These are phyloP conservation scores for Butyriboletus loyo DNA, from an alignment of 768 basidiomycete species.

Conservation along the genomic window DNA sequence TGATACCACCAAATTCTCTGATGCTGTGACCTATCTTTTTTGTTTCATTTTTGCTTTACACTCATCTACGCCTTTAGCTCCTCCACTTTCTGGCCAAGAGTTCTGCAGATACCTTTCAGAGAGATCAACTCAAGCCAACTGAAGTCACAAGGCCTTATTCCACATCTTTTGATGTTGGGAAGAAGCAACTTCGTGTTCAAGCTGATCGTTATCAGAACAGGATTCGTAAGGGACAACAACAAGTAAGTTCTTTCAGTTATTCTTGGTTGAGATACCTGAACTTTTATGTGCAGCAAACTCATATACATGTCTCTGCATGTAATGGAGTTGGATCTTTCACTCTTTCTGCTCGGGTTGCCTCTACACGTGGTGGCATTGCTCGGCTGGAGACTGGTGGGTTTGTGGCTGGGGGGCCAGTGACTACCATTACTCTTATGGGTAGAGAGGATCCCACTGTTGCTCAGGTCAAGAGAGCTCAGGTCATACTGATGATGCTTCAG, in stretches of 20 bases:
- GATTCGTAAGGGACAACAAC: conserved; percentile 31
- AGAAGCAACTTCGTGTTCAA: conserved; percentile 15
- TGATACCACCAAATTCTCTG: conserved; percentile 25
- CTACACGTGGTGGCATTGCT: conserved; percentile 16
- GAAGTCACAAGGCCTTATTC: conserved; percentile 21
- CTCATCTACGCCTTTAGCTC: conserved; percentile 14
- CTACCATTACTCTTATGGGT: conserved; percentile 48
- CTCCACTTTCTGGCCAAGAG: conserved; percentile 29
- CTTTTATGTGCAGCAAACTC: conserved; percentile 12
- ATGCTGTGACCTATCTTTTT: conserved; percentile 12
- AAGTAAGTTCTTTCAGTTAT: conserved; percentile 31
- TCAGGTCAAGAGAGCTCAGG: conserved; percentile 40
- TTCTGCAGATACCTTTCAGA: conserved; percentile 22
- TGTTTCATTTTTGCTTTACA: background rate
- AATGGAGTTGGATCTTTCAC: conserved; percentile 20
- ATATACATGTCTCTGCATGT: conserved; percentile 22
- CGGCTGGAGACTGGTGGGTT: conserved; percentile 19
- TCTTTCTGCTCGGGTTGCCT: conserved; percentile 19
- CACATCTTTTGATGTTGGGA: conserved; percentile 8
- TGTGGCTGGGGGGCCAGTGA: conserved; percentile 31
- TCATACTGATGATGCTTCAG: conserved; percentile 36
- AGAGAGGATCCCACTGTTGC: conserved; percentile 57
- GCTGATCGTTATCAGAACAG: conserved; percentile 31
- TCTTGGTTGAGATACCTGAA: background rate
- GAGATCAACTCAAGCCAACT: conserved; percentile 26